phyloP scores from a whole-genome alignment of 2,329 filamentous ascomycete genomes.

The Curvularia sp. region DNA sequence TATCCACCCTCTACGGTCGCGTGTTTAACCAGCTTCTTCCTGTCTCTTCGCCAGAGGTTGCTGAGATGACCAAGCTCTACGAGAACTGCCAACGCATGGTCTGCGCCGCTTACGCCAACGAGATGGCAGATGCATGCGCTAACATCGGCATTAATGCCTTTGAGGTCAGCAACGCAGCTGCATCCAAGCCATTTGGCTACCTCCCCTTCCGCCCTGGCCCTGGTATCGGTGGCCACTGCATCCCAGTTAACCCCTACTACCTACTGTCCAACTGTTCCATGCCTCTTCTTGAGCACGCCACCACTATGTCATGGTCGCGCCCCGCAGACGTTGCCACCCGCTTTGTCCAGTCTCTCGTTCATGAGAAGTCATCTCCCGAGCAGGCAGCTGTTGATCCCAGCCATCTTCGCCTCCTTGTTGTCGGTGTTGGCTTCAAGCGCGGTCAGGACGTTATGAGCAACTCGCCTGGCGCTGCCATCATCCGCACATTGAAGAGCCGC shows the following conservation, averaged over 20 bases:
- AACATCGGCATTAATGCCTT: conserved; percentile 57
- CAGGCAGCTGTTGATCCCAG: conserved; percentile 5
- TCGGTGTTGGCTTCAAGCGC: conserved; percentile 60
- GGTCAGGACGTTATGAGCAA: conserved; percentile 58
- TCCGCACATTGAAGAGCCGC: conserved; percentile 45
- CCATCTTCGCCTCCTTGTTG: conserved; percentile 58
- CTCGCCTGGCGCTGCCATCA: conserved; percentile 57
- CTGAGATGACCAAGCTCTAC: conserved; percentile 66
- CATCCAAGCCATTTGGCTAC: conserved; percentile 60
- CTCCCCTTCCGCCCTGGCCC: conserved; percentile 57
- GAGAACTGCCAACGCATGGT: conserved; percentile 66
- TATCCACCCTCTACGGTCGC: conserved; percentile 55
- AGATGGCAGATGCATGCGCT: conserved; percentile 62
- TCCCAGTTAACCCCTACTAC: conserved; percentile 62
- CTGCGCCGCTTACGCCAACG: conserved; percentile 62
- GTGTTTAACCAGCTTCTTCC: conserved; percentile 59
- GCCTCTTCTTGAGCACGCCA: conserved; percentile 56
- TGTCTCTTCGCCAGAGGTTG: conserved; percentile 61
- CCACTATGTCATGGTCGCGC: conserved; percentile 55
- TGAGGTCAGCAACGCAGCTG: conserved; percentile 59
- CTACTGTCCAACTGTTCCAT: conserved; percentile 58
- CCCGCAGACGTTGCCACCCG: conserved; percentile 45
- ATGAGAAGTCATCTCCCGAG: not conserved
- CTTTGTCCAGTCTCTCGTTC: conserved; percentile 12
- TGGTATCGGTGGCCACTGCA: conserved; percentile 64